These are phyloP conservation scores for Colletotrichum trifolii DNA, from an alignment of 2,329 filamentous ascomycete genomes.

Conservation along the genomic window DNA sequence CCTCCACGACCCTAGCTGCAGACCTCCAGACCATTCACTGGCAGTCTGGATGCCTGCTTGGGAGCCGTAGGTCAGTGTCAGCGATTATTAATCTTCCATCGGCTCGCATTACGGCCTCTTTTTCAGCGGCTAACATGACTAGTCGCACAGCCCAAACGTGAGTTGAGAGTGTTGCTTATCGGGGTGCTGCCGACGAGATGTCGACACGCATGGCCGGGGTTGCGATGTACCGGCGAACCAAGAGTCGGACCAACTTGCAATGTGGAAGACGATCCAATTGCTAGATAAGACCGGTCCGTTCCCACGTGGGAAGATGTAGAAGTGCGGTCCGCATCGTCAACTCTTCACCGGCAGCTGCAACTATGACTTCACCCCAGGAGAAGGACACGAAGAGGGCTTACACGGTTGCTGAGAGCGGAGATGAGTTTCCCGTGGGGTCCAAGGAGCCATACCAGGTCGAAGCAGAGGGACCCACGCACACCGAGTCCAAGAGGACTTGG, in stretches of 20 bases:
- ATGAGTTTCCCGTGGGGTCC: neutral
- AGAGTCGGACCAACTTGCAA: neutral
- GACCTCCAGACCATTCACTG: too few species aligned
- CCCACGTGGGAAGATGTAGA: neutral
- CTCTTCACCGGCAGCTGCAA: neutral
- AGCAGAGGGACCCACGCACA: conserved; percentile 7
- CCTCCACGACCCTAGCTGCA: too few species aligned
- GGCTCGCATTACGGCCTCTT: too few species aligned
- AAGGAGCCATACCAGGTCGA: neutral
- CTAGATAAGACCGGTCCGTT: neutral
- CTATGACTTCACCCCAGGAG: conserved; percentile 13
- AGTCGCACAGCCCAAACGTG: too few species aligned
- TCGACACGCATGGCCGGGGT: conserved; percentile 2
- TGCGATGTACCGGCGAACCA: neutral
- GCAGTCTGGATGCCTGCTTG: too few species aligned
- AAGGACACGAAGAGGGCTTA: neutral
- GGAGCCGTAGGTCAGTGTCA: too few species aligned
- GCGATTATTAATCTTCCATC: too few species aligned
- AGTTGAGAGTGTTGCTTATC: neutral
- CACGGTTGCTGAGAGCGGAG: neutral
- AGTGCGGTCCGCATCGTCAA: neutral
- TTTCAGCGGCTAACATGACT: too few species aligned
- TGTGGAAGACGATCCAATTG: neutral
- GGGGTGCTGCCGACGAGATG: neutral
- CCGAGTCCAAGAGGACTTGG: conserved; percentile 58